Conservation (phyloP, 2,329 filamentous ascomycete genomes). For the Graphiopsis chlorocephala region DNA sequence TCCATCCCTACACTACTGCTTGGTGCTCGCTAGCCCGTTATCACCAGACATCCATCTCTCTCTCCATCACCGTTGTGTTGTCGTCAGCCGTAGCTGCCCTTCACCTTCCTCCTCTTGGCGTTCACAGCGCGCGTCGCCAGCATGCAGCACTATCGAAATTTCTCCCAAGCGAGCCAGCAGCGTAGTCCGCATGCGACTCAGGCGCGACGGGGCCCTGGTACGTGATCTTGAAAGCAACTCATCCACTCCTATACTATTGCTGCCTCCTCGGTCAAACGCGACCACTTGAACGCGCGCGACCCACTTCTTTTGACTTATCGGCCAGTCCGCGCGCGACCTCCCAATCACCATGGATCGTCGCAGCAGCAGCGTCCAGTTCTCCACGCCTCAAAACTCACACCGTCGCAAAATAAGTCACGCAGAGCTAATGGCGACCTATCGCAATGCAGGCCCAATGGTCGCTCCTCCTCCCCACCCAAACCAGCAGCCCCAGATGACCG, state of each 20-base stretch:
- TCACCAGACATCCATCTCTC: neutral
- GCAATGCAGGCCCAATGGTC: constrained; percentile 45
- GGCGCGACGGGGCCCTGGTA: constrained; percentile 45
- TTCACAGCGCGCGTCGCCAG: constrained; percentile 25
- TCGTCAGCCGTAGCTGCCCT: constrained; percentile 6
- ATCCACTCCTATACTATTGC: neutral
- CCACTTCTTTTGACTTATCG: neutral
- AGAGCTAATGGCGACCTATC: constrained; percentile 48
- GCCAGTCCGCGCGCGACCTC: constrained; percentile 11
- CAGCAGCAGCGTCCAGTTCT: constrained; percentile 13
- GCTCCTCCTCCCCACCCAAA: constrained; percentile 47
- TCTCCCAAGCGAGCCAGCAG: constrained; percentile 40
- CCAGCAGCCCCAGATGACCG: constrained; percentile 45
- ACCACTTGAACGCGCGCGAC: neutral
- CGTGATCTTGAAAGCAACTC: constrained; percentile 17
- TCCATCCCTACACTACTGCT: constrained; percentile 7
- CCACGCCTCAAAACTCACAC: constrained; percentile 18
- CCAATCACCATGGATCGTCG: constrained; percentile 4
- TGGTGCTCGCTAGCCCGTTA: neutral
- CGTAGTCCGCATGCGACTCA: constrained; percentile 26
- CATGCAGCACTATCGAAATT: constrained; percentile 49
- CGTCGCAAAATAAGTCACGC: constrained; percentile 46
- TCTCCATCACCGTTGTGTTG: neutral
- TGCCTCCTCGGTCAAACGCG: neutral
- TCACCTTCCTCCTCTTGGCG: constrained; percentile 16